phyloP scores from a whole-genome alignment of 805 yeast species.

The Myxozyma nipponensis region DNA sequence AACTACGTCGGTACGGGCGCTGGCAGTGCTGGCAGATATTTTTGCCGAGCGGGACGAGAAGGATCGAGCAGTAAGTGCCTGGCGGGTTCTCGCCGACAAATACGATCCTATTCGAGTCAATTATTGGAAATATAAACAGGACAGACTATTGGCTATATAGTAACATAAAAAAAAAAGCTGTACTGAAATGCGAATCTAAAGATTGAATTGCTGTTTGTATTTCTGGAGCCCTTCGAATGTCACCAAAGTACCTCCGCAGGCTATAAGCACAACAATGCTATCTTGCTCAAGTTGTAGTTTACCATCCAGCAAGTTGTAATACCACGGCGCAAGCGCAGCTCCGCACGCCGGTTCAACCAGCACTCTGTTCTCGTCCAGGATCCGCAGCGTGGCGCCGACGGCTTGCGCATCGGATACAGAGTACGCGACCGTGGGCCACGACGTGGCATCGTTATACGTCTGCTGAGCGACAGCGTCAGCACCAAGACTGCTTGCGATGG shows the following conservation, averaged over 20 bases:
- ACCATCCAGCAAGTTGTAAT: neutral
- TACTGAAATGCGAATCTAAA: neutral
- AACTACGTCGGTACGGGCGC: slow-evolving; percentile 52
- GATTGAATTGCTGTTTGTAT: neutral
- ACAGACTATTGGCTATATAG: neutral
- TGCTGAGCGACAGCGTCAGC: slow-evolving; percentile 53
- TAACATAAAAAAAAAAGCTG: no score
- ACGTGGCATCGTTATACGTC: slow-evolving; percentile 46
- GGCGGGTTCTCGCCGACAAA: slow-evolving; percentile 48
- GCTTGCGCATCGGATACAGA: slow-evolving; percentile 56
- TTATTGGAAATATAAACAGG: slow-evolving; percentile 48
- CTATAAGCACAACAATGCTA: slow-evolving; percentile 14
- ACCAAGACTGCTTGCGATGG: slow-evolving; percentile 64
- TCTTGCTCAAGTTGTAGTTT: neutral
- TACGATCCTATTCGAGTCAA: slow-evolving; percentile 61
- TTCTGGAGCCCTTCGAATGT: neutral
- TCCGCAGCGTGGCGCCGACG: slow-evolving; percentile 49
- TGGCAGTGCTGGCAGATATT: slow-evolving; percentile 58
- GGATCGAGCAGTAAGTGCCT: slow-evolving; percentile 44
- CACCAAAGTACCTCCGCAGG: neutral
- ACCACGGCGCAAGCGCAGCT: slow-evolving; percentile 52
- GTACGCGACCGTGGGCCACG: slow-evolving; percentile 42
- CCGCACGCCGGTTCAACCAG: slow-evolving; percentile 73
- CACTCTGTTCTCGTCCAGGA: slow-evolving; percentile 49
- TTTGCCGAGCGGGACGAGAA: slow-evolving; percentile 37